Evolutionary conservation across 768 basidiomycete species (phyloP).

Genomic region (Leucosporidium yakuticum): DNA sequence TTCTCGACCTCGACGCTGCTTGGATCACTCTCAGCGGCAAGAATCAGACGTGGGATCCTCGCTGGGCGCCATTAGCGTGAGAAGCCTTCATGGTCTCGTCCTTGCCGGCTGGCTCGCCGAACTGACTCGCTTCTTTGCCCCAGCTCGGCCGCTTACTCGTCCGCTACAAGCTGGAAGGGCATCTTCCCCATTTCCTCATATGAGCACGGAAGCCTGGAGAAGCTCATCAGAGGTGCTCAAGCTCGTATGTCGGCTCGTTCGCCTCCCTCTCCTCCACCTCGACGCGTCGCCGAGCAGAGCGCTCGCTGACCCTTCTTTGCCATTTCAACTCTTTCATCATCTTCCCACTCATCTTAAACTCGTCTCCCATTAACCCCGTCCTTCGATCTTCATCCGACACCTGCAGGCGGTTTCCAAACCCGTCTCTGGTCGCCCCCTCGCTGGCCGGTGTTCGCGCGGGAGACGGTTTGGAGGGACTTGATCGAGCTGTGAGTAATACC

Average conservation of each 20-base stretch:
- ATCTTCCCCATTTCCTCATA: constrained; percentile 6
- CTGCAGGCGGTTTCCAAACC: constrained; percentile 14
- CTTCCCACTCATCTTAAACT: too few relatives aligned
- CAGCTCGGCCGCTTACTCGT: constrained; percentile 19
- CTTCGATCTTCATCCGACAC: background rate
- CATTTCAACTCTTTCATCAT: too few relatives aligned
- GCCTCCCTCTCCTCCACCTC: background rate
- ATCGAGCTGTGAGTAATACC: constrained; percentile 9
- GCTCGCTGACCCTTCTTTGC: too few relatives aligned
- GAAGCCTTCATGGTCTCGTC: background rate
- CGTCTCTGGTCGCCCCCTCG: constrained; percentile 28
- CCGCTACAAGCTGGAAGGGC: constrained; percentile 16
- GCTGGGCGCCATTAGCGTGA: background rate
- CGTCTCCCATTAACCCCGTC: too few relatives aligned
- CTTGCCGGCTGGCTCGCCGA: background rate
- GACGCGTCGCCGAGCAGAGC: too few relatives aligned
- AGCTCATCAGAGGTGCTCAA: background rate
- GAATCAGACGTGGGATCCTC: background rate
- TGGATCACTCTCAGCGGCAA: constrained; percentile 8
- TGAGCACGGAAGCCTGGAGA: background rate
- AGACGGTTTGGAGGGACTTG: constrained; percentile 26
- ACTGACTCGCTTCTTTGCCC: too few relatives aligned
- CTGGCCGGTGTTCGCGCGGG: constrained; percentile 20
- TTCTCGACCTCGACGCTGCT: constrained; percentile 16
- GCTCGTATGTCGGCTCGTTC: background rate